These are phyloP conservation scores for Fusarium phyllophilum DNA, from an alignment of 2,329 filamentous ascomycete species.

Conservation along the genomic window DNA sequence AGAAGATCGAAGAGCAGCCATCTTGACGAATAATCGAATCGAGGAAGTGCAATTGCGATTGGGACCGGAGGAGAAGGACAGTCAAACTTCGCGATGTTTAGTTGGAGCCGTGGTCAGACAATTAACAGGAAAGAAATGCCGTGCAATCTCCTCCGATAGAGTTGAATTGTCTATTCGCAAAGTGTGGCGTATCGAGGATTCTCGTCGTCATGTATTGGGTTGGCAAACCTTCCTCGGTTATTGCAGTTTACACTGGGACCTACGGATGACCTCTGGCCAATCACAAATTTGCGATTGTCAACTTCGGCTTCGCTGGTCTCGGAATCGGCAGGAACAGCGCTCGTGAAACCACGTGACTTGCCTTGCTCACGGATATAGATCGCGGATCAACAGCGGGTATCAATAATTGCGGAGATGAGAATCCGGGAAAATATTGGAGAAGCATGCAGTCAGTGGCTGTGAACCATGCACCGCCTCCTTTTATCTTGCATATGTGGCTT, in stretches of 20 bases:
- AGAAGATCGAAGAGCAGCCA: slow-evolving; percentile 71
- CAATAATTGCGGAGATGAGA: slow-evolving; percentile 17
- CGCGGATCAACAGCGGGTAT: slow-evolving; percentile 32
- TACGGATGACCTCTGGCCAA: slow-evolving; percentile 32
- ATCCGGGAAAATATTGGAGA: slow-evolving; percentile 8
- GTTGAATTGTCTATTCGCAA: slow-evolving; percentile 36
- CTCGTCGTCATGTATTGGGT: slow-evolving; percentile 45
- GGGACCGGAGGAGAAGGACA: slow-evolving; percentile 42
- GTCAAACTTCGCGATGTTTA: slow-evolving; percentile 38
- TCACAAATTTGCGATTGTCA: slow-evolving; percentile 45
- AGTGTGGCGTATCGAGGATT: slow-evolving; percentile 40
- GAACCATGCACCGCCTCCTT: slow-evolving; percentile 17
- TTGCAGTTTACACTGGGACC: slow-evolving; percentile 37
- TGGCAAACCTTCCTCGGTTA: slow-evolving; percentile 48
- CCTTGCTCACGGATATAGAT: not conserved
- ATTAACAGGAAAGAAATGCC: slow-evolving; percentile 44
- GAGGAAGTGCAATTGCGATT: slow-evolving; percentile 21
- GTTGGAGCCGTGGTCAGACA: slow-evolving; percentile 34
- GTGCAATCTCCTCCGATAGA: slow-evolving; percentile 44
- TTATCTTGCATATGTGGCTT: slow-evolving; percentile 1
- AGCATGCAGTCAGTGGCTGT: slow-evolving; percentile 7
- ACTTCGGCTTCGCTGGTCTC: slow-evolving; percentile 42
- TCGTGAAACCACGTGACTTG: slow-evolving; percentile 38
- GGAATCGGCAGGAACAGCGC: slow-evolving; percentile 38
- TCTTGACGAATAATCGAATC: slow-evolving; percentile 48